These are phyloP conservation scores for Penicillium goetzii DNA, from an alignment of 495 filamentous ascomycete genomes.

Conservation along the genomic window DNA sequence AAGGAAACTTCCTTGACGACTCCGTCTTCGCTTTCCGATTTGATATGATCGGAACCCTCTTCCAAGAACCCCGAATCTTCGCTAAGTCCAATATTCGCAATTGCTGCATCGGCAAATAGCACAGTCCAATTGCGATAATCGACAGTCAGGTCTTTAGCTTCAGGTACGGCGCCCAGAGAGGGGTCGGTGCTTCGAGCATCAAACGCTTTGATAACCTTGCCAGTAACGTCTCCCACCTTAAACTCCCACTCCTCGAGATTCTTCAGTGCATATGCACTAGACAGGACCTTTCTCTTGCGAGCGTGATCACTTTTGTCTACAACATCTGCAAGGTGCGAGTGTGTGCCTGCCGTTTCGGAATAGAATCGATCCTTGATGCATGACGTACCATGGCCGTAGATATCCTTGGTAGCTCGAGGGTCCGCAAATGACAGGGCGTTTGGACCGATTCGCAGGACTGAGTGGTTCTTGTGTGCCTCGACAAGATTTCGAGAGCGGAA, in stretches of 20 bases:
- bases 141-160: conserved; percentile 23
- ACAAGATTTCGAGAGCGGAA: conserved; percentile 33
- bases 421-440: conserved; percentile 49
- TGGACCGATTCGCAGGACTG: conserved; percentile 51
- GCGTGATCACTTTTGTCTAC: conserved; percentile 43
- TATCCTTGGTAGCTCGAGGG: conserved; percentile 50
- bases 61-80: conserved; percentile 39
- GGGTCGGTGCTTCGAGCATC: conserved; percentile 22
- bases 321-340: conserved; percentile 46
- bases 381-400: conserved; percentile 53
- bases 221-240: conserved; percentile 50
- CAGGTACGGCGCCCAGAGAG: not conserved
- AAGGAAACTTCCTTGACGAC: conserved; percentile 36
- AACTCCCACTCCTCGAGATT: conserved; percentile 54
- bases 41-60: conserved; percentile 41
- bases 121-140: conserved; percentile 42
- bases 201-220: conserved; percentile 33
- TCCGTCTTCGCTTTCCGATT: conserved; percentile 37
- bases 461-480: conserved; percentile 43
- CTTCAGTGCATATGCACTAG: conserved; percentile 51
- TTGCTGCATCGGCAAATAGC: conserved; percentile 42
- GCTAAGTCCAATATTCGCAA: conserved; percentile 48
- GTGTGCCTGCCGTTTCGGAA: conserved; percentile 35
- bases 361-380: conserved; percentile 53
- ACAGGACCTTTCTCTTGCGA: conserved; percentile 46